These are phyloP conservation scores for Penicillium sp. DNA, from an alignment of 2,329 filamentous ascomycete genomes.

Conservation along the genomic window DNA sequence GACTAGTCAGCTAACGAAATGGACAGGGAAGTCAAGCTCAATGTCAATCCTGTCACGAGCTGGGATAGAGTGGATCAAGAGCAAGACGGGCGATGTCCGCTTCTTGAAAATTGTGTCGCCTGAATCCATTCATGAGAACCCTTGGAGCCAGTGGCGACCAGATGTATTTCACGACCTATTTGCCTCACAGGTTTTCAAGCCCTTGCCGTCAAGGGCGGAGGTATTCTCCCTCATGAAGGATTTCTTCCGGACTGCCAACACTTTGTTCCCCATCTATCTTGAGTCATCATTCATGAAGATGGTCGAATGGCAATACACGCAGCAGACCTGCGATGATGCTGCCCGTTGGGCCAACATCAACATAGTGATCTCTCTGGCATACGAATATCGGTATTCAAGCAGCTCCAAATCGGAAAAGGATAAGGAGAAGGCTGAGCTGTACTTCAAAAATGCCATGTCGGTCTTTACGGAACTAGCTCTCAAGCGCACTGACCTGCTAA, in stretches of 20 bases:
- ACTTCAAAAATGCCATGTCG: constrained; percentile 91
- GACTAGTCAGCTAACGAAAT: neutral
- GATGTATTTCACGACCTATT: constrained; percentile 92
- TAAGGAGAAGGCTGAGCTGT: constrained; percentile 85
- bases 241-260: constrained; percentile 95
- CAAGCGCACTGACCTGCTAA: constrained; percentile 87
- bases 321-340: constrained; percentile 84
- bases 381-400: constrained; percentile 85
- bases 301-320: constrained; percentile 86
- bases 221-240: constrained; percentile 80
- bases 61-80: constrained; percentile 94
- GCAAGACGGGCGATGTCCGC: constrained; percentile 85
- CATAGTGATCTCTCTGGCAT: constrained; percentile 80
- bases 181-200: constrained; percentile 72
- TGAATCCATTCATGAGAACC: constrained; percentile 76
- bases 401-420: constrained; percentile 82
- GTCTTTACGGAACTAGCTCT: constrained; percentile 86
- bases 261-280: constrained; percentile 93
- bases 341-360: constrained; percentile 98
- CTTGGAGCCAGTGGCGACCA: constrained; percentile 93
- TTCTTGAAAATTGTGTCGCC: constrained; percentile 85
- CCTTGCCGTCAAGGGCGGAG: constrained; percentile 76
- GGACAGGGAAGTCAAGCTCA: constrained; percentile 76
- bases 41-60: constrained; percentile 96
- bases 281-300: constrained; percentile 95